These are phyloP conservation scores for Globisporangium viniferum DNA, from an alignment of 352 stramenopile genomes.

Conservation along the genomic window DNA sequence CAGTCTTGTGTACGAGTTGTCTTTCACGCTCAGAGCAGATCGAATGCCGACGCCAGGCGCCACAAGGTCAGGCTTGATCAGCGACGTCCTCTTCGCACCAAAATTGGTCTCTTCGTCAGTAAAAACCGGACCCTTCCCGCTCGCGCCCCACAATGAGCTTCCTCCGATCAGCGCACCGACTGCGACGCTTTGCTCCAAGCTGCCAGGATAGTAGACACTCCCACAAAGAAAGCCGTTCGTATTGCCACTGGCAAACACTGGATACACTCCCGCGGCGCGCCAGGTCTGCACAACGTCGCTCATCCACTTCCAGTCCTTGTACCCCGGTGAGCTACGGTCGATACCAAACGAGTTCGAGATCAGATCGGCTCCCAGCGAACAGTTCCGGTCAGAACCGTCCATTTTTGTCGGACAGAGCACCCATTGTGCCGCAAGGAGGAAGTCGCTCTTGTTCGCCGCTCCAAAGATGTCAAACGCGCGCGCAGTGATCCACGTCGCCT, in stretches of 20 bases:
- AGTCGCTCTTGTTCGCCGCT: constrained; percentile 64
- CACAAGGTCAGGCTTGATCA: constrained; percentile 76
- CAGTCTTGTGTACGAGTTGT: constrained; percentile 54
- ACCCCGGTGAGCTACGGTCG: constrained; percentile 38
- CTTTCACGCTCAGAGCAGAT: constrained; percentile 54
- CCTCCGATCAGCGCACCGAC: constrained; percentile 61
- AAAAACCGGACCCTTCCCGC: constrained; percentile 56
- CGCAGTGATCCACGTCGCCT: constrained; percentile 68
- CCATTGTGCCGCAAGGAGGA: constrained; percentile 63
- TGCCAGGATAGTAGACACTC: constrained; percentile 67
- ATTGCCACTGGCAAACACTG: constrained; percentile 68
- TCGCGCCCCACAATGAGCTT: constrained; percentile 61
- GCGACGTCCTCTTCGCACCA: constrained; percentile 14
- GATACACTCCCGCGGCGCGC: constrained; percentile 41
- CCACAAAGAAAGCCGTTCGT: constrained; percentile 72
- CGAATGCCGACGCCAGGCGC: constrained; percentile 65
- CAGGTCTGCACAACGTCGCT: constrained; percentile 53
- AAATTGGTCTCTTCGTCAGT: constrained; percentile 23
- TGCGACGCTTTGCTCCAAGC: constrained; percentile 44
- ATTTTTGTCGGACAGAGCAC: constrained; percentile 59
- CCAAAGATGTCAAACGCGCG: constrained; percentile 60
- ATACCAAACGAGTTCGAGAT: constrained; percentile 71
- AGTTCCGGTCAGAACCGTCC: constrained; percentile 43
- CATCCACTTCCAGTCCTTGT: constrained; percentile 54
- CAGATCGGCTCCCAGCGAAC: constrained; percentile 54